Conservation (phyloP, 441 rosid genomes). For the Heliophila coronopifolia region DNA sequence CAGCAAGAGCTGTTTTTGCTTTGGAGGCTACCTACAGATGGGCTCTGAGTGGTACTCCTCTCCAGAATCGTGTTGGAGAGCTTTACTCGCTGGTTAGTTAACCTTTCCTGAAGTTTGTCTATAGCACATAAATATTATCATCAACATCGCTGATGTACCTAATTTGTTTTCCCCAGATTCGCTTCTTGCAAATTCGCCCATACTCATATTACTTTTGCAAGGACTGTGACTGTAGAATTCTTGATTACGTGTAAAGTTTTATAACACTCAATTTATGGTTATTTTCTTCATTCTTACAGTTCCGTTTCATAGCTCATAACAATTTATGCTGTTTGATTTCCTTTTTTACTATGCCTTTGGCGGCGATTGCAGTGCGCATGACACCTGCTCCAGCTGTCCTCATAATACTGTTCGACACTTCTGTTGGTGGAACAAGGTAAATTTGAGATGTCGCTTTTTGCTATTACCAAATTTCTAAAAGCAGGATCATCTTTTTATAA, state of each 20-base stretch:
- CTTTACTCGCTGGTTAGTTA: conserved; percentile 79
- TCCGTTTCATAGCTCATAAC: conserved; percentile 6
- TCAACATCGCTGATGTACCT: conserved; percentile 20
- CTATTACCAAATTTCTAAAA: neutral
- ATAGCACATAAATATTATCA: conserved; percentile 10
- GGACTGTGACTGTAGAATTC: conserved; percentile 83
- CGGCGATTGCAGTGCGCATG: conserved; percentile 42
- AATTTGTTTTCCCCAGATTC: conserved; percentile 50
- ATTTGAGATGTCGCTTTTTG: conserved; percentile 14
- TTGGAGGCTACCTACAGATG: conserved; percentile 78
- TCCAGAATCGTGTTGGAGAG: conserved; percentile 97
- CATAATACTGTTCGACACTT: conserved; percentile 85
- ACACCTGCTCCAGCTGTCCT: conserved; percentile 57
- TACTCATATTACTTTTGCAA: conserved; percentile 93
- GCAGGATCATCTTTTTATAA: neutral
- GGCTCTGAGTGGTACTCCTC: conserved; percentile 99
- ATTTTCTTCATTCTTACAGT: neutral
- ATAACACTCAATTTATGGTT: neutral
- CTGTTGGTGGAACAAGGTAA: conserved; percentile 99
- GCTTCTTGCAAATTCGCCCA: conserved; percentile 76
- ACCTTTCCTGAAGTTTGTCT: conserved; percentile 5
- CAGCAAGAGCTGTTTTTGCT: conserved; percentile 84
- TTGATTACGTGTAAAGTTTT: conserved; percentile 63
- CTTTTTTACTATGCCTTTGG: conserved; percentile 14
- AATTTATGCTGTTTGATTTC: neutral